phyloP scores from a whole-genome alignment of 2,329 filamentous ascomycete genomes.

The Trichoderma arundinaceum region DNA sequence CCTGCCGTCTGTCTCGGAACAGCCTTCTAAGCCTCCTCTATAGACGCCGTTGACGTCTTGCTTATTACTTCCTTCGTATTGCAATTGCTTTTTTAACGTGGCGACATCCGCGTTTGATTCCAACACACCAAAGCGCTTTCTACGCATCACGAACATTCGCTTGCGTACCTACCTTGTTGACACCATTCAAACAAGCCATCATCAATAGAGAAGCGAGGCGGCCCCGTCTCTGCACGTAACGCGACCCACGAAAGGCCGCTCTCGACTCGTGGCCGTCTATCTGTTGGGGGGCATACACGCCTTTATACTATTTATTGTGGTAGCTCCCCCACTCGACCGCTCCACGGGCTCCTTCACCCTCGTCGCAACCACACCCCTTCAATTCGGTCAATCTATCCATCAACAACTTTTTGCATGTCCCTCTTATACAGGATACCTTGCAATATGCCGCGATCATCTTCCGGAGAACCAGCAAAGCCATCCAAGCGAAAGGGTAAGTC shows the following conservation, averaged over 20 bases:
- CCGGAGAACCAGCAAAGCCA: conserved; percentile 51
- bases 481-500: conserved; percentile 55
- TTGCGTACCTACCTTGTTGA: conserved; percentile 2
- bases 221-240: conserved; percentile 13
- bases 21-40: conserved; percentile 2
- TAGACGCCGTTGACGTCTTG: not conserved
- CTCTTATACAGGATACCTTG: conserved; percentile 13
- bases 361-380: conserved; percentile 1
- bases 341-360: conserved; percentile 7
- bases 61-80: not conserved
- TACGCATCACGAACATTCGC: not conserved
- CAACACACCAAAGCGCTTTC: not conserved
- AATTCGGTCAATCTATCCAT: not conserved
- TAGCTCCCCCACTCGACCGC: conserved; percentile 23
- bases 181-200: not conserved
- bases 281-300: not conserved
- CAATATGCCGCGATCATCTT: conserved; percentile 51
- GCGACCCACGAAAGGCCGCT: conserved; percentile 7
- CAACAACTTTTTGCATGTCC: conserved; percentile 8
- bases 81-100: conserved; percentile 2
- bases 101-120: conserved; percentile 7
- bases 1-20: conserved; percentile 4
- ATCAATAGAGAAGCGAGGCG: conserved; percentile 7
- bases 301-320: conserved; percentile 19
- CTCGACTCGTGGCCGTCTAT: conserved; percentile 5